Base-by-base conservation (phyloP, 106 monocot species). In the Dioscorea alata region DNA sequence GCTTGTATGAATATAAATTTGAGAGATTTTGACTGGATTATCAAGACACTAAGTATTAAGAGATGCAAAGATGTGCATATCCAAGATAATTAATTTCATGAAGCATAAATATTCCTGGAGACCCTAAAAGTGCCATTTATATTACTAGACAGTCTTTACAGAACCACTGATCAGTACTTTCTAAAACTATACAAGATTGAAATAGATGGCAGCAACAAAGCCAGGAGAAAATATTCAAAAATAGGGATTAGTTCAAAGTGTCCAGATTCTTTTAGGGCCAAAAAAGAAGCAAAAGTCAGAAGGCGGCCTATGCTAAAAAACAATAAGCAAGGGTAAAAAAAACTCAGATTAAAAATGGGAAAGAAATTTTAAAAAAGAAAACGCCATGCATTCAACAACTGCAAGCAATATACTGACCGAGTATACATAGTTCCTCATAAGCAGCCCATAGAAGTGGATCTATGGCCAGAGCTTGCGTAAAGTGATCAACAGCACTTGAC, bases 371-470 rank as follows among this genome's bases (percentile, higher is more conserved):
- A n/a, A n/a, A n/a, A 14, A 54, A 54, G 4, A 1, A 54, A 54
- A 54, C 15, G 54, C 15, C 54, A 6, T 42, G 6, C 6, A 54
- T 19, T 19, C 13, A 54, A 54, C 12, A 54, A 48, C 49, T 28
- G 24, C 23, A 77, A 49, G 24, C 14, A 52, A 42, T 4, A 57
- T 32, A 75, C 81, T 74, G 14, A 95, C 97, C 97, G 68, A 97
- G 76, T 57, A 75, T 49, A 61, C 97, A 92, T 59, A 97, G 72
- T 81, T 97, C 97, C 78, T 92, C 97, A 67, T 92, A 97, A 69
- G 97, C 97, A 73, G 81, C 80, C 97, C 97, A 97, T 32, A 97
- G 76, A 81, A 97, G 89, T 75, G 97, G 97, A 75, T 97, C 97
- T 66, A 89, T 34, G 50, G 64, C 67, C 82, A 97, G 69, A 19